Percentiles rank a stretch among this genome's conserved stretches.
Evolutionary conservation across 495 filamentous ascomycete species (phyloP).

Genomic region (Neurospora sp.): DNA sequence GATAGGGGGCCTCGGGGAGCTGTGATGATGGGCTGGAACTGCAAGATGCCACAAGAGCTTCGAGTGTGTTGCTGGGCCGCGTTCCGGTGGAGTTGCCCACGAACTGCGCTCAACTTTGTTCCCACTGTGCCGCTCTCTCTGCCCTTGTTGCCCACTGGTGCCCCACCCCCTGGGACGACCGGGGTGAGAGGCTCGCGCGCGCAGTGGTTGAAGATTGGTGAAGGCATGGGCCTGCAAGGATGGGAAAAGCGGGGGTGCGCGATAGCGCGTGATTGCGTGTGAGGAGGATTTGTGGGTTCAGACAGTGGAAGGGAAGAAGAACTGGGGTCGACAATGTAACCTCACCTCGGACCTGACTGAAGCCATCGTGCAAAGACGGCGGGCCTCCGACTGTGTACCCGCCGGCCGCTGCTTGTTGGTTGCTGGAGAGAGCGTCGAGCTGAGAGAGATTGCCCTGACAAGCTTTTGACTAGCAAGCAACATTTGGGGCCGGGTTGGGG

Average conservation of each 20-base stretch:
- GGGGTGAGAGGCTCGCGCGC: conserved; percentile 11
- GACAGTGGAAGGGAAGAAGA: neutral
- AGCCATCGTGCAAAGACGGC: neutral
- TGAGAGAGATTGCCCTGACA: neutral
- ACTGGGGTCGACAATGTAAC: neutral
- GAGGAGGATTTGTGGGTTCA: conserved; percentile 23
- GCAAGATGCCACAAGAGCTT: conserved; percentile 1
- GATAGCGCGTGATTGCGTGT: conserved; percentile 29
- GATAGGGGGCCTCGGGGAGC: neutral
- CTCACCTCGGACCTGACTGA: neutral
- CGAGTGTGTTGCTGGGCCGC: neutral
- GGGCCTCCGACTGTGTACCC: neutral
- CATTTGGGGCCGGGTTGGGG: neutral
- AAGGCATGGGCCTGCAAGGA: conserved; percentile 17
- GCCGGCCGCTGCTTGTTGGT: neutral
- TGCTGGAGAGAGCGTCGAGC: neutral
- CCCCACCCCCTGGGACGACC: conserved; percentile 13
- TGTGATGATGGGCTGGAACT: neutral
- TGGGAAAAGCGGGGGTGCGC: conserved; percentile 24
- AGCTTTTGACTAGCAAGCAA: neutral
- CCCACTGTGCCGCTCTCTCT: conserved; percentile 11
- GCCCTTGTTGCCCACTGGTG: neutral
- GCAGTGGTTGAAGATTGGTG: conserved; percentile 14
- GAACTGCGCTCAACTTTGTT: conserved; percentile 3
- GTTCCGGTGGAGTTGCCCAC: conserved; percentile 5